Percentiles rank a stretch among this genome's conserved stretches.
These are phyloP conservation scores for Claviceps sp. DNA, from an alignment of 2,329 filamentous ascomycete species.

Conservation along the genomic window DNA sequence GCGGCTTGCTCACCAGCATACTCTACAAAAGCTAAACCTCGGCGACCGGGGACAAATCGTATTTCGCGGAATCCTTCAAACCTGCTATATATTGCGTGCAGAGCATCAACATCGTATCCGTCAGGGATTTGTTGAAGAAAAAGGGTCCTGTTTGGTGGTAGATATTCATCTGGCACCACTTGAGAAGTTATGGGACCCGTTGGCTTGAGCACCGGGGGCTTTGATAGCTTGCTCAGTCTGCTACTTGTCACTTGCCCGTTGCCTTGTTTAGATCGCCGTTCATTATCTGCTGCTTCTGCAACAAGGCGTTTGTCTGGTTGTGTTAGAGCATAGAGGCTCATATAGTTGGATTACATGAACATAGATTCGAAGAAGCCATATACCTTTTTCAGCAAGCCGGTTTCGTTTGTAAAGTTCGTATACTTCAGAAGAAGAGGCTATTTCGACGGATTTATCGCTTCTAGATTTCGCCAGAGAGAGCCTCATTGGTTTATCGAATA, in stretches of 20 bases:
- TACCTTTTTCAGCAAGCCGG: conserved; percentile 82
- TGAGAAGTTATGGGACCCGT: conserved; percentile 53
- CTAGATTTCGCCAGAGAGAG: conserved; percentile 68
- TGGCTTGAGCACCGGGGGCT: conserved; percentile 54
- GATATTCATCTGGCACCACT: conserved; percentile 90
- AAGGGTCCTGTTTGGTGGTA: conserved; percentile 92
- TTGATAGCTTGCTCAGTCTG: conserved; percentile 55
- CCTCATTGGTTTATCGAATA: conserved; percentile 85
- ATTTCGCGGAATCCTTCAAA: conserved; percentile 95
- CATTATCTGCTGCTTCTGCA: conserved; percentile 62
- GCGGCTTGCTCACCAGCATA: conserved; percentile 85
- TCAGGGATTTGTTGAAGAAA: conserved; percentile 89
- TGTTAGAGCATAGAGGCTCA: not conserved
- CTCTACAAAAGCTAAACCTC: conserved; percentile 89
- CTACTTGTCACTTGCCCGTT: conserved; percentile 32
- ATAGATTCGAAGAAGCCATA: conserved; percentile 7
- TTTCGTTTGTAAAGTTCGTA: conserved; percentile 78
- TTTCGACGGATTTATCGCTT: conserved; percentile 77
- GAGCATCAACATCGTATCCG: conserved; percentile 66
- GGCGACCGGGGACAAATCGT: conserved; percentile 71
- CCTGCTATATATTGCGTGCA: conserved; percentile 69
- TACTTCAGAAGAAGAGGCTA: conserved; percentile 61
- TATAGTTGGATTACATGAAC: not conserved
- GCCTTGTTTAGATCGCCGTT: conserved; percentile 59
- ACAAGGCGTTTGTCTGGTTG: conserved; percentile 61